Base-by-base conservation (phyloP, 2,329 filamentous ascomycete species). In the Venturia nashicola region DNA sequence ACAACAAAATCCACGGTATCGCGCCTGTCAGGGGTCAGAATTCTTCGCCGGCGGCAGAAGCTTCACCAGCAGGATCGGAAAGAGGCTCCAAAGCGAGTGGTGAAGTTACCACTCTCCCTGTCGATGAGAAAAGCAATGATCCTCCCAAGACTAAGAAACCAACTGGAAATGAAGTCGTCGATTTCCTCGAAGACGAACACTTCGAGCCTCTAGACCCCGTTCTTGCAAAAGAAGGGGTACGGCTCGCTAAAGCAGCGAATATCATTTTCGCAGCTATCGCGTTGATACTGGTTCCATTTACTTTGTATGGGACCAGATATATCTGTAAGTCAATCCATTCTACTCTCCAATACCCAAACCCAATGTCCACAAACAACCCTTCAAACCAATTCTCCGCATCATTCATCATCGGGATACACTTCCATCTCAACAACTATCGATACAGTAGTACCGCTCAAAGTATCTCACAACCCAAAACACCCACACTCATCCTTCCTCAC, bases 181-280 rank as follows among this genome's bases (percentile, higher is more conserved):
- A 77, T 66, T 78, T 73, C 65, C 74, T 78, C 5, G 74, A 75
- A 64, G 66, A 70, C 11, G 70, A 71, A 6, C 71, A 77, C 61
- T 76, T 75, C n/a, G 72, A 75, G 64, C 76, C 76, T 1, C 76
- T 79, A 72, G 73, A 78, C 54, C 72, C 74, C 0, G 68, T 69
- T 5, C 68, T 72, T 5, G 75, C 75, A 6, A 71, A 70, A 42
- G 72, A 73, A 61, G 73, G 72, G 0, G 72, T 72, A 42, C 70
- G 70, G 3, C 69, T 79, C 6, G 78, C 77, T 16, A 68, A 73
- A 12, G 64, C 27, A 2, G 75, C 74, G 54, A 75, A 74, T 59
- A 40, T 72, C 12, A 65, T 72, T 8, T 77, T 76, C 63, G 70
- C 76, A 57, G 65, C 70, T 5, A 64, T 76, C 1, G 73, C 72